phyloP scores from a whole-genome alignment of 1,284 basidiomycete genomes.

The Cryptococcus sp. region DNA sequence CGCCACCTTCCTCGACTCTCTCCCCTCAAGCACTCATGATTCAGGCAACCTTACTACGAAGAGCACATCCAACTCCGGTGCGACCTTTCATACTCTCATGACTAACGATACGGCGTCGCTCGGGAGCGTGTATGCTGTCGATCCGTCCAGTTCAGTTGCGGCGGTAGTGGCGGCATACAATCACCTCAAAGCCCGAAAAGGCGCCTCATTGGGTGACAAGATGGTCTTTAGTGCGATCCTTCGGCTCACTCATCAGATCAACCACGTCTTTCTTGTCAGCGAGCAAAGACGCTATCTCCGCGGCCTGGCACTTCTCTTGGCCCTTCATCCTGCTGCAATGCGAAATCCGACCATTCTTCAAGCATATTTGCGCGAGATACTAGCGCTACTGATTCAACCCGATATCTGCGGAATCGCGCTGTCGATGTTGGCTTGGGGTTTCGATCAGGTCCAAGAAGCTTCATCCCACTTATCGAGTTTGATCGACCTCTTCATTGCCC shows the following conservation, averaged over 20 bases:
- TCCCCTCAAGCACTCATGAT: background rate
- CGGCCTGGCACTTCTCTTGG: conserved; percentile 70
- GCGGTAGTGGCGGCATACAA: conserved; percentile 14
- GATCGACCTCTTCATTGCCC: conserved; percentile 30
- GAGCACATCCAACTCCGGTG: background rate
- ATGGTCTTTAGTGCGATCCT: conserved; percentile 76
- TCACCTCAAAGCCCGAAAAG: conserved; percentile 13
- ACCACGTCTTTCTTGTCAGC: conserved; percentile 74
- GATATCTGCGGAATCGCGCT: conserved; percentile 71
- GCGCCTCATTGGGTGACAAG: conserved; percentile 39
- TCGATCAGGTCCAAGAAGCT: conserved; percentile 52
- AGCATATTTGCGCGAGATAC: conserved; percentile 67
- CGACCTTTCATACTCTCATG: conserved; percentile 8
- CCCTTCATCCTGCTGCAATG: conserved; percentile 63
- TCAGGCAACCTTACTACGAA: background rate
- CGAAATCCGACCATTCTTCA: conserved; percentile 64
- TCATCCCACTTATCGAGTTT: conserved; percentile 12
- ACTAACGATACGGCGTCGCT: conserved; percentile 8
- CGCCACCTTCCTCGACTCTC: conserved; percentile 2
- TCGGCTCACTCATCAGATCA: conserved; percentile 68
- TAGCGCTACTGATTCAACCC: conserved; percentile 65
- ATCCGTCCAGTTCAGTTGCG: conserved; percentile 8
- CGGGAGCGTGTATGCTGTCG: conserved; percentile 4
- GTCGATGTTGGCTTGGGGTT: conserved; percentile 75
- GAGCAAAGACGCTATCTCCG: conserved; percentile 80